Evolutionary conservation across 1,284 basidiomycete genomes (phyloP).

Genomic region (Papiliotrema flavescens): DNA sequence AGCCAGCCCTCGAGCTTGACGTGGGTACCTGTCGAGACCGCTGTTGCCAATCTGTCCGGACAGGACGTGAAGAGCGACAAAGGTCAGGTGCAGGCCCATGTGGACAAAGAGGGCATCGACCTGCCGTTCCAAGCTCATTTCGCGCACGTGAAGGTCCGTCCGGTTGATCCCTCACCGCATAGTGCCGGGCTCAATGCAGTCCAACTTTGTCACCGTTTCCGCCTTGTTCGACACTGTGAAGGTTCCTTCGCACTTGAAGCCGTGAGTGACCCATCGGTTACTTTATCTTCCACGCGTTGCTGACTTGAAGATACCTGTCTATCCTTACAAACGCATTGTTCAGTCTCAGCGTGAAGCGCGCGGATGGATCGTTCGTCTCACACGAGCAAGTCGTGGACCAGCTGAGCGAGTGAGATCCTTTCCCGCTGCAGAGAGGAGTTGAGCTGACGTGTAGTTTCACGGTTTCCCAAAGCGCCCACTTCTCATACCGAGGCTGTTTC

Average conservation of each 20-base stretch:
- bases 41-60: constrained; percentile 40
- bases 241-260: constrained; percentile 68
- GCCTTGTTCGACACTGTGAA: constrained; percentile 72
- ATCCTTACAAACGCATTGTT: constrained; percentile 87
- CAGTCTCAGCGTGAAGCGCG: constrained; percentile 73
- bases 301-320: constrained; percentile 77
- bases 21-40: constrained; percentile 87
- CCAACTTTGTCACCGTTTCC: constrained; percentile 82
- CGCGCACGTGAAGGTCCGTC: constrained; percentile 69
- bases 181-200: constrained; percentile 53
- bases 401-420: constrained; percentile 62
- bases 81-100: constrained; percentile 57
- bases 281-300: too few relatives aligned
- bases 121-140: constrained; percentile 91
- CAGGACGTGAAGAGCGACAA: constrained; percentile 21
- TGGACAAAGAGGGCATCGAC: constrained; percentile 64
- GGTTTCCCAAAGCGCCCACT: constrained; percentile 73
- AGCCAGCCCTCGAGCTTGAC: constrained; percentile 69
- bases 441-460: constrained; percentile 59
- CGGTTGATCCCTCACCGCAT: neutral
- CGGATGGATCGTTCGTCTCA: constrained; percentile 65
- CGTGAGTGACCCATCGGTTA: constrained; percentile 63
- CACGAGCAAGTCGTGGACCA: constrained; percentile 90
- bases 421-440: neutral
- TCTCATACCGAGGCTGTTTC: constrained; percentile 69